Evolutionary conservation across 2,329 filamentous ascomycete species (phyloP).

Genomic region (Raffaelea ambrosiae): DNA sequence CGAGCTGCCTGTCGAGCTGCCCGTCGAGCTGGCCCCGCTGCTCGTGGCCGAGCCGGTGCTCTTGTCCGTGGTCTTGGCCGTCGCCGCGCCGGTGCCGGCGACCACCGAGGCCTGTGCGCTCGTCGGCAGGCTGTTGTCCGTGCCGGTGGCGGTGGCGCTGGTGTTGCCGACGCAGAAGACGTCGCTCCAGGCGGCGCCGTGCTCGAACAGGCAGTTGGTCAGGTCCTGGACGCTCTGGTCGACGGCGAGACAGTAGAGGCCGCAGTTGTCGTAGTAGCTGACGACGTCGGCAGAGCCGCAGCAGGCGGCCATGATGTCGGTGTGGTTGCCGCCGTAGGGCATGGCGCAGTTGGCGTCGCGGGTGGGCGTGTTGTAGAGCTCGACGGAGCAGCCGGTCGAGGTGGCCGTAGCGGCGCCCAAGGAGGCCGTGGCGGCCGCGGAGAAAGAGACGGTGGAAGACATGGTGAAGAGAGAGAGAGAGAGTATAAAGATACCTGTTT

Average conservation of each 20-base stretch:
- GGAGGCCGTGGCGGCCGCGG: background rate
- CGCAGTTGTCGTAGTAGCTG: slow-evolving; percentile 4
- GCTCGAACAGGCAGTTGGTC: background rate
- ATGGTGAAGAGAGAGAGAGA: background rate
- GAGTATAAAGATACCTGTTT: too few relatives aligned
- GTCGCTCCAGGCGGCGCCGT: slow-evolving; percentile 2
- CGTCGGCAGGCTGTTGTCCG: background rate
- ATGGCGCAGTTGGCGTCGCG: slow-evolving; percentile 6
- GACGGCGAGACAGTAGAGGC: slow-evolving; percentile 5
- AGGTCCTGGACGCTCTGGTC: slow-evolving; percentile 5
- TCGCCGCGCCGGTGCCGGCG: background rate
- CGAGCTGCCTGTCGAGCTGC: background rate
- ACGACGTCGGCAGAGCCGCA: background rate
- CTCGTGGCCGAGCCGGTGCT: background rate
- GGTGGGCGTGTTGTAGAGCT: slow-evolving; percentile 2
- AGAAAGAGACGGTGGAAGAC: background rate
- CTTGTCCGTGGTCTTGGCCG: background rate
- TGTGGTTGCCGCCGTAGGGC: slow-evolving; percentile 4
- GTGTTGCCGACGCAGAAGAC: slow-evolving; percentile 3
- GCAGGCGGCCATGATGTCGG: slow-evolving; percentile 2
- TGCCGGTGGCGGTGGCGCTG: background rate
- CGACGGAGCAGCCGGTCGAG: background rate
- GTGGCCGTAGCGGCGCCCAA: background rate
- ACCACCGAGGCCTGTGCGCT: slow-evolving; percentile 1
- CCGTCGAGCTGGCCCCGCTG: background rate